phyloP scores from a whole-genome alignment of 2,329 filamentous ascomycete genomes.

The Scolecobasidium constrictum region DNA sequence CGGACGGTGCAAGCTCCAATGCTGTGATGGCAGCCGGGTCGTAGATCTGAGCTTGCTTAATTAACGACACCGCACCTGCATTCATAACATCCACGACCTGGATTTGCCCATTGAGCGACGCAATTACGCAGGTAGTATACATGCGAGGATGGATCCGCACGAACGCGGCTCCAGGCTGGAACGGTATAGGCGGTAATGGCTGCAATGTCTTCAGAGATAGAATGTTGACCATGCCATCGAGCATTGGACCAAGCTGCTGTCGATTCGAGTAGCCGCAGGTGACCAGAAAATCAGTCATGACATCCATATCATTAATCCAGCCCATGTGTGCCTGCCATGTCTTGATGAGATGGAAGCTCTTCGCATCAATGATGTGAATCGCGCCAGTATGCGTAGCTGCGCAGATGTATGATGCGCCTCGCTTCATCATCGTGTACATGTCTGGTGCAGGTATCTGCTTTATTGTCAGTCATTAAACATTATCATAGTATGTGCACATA shows the following conservation, averaged over 20 bases:
- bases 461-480: slow-evolving; percentile 21
- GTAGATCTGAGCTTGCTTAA: slow-evolving; percentile 65
- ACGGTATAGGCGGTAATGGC: slow-evolving; percentile 83
- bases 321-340: slow-evolving; percentile 85
- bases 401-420: slow-evolving; percentile 75
- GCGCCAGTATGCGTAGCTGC: slow-evolving; percentile 74
- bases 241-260: slow-evolving; percentile 67
- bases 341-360: slow-evolving; percentile 67
- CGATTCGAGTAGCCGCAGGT: slow-evolving; percentile 89
- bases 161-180: slow-evolving; percentile 82
- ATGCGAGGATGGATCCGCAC: slow-evolving; percentile 95
- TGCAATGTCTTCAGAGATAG: slow-evolving; percentile 88
- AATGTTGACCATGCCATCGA: slow-evolving; percentile 88
- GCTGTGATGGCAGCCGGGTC: slow-evolving; percentile 56
- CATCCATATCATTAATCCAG: slow-evolving; percentile 92
- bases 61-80: slow-evolving; percentile 71
- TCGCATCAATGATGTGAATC: slow-evolving; percentile 77
- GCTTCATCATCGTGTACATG: slow-evolving; percentile 86
- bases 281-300: slow-evolving; percentile 85
- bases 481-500: slow-evolving; percentile 13
- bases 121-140: slow-evolving; percentile 87
- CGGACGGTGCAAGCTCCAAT: slow-evolving; percentile 79
- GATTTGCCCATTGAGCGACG: slow-evolving; percentile 84
- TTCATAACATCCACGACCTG: slow-evolving; percentile 96
- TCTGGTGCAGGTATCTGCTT: slow-evolving; percentile 57